phyloP scores from a whole-genome alignment of 139 green algal genomes.

The Chlorella ohadii region DNA sequence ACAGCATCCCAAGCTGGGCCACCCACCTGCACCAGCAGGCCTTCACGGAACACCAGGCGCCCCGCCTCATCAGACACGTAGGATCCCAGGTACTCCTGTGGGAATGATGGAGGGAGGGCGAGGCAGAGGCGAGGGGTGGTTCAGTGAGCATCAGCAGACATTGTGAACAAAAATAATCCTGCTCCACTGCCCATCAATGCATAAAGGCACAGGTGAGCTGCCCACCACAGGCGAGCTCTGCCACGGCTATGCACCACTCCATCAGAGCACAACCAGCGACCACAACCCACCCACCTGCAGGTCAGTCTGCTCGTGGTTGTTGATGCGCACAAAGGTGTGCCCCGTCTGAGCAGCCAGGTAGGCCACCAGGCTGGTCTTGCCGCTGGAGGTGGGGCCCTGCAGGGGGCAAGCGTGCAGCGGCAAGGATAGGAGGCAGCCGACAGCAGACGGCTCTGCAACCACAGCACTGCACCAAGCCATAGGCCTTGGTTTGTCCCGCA shows the following conservation, averaged over 20 bases:
- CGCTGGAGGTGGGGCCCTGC: slow-evolving; percentile 95
- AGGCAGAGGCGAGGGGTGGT: neutral
- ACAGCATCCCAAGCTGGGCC: too few relatives aligned
- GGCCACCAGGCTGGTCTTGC: slow-evolving; percentile 97
- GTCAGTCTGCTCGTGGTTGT: slow-evolving; percentile 99
- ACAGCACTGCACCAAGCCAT: too few relatives aligned
- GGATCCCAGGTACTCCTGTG: slow-evolving; percentile 95
- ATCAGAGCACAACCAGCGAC: too few relatives aligned
- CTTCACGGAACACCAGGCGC: slow-evolving; percentile 90
- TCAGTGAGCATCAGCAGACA: too few relatives aligned
- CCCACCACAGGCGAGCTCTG: neutral
- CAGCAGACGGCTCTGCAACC: too few relatives aligned
- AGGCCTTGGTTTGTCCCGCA: too few relatives aligned
- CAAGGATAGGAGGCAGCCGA: too few relatives aligned
- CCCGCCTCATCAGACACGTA: slow-evolving; percentile 84
- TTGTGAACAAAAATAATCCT: neutral
- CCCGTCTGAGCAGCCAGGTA: slow-evolving; percentile 94
- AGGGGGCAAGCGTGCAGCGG: neutral
- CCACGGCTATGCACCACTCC: too few relatives aligned
- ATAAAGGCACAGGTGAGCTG: neutral
- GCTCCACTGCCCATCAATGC: too few relatives aligned
- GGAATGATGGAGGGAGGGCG: too few relatives aligned
- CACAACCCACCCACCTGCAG: slow-evolving; percentile 68
- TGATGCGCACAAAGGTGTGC: slow-evolving; percentile 96
- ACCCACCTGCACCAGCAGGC: slow-evolving; percentile 79